Evolutionary conservation across 192 early-diverging fungal species (phyloP).

Genomic region (Coemansia sp.): DNA sequence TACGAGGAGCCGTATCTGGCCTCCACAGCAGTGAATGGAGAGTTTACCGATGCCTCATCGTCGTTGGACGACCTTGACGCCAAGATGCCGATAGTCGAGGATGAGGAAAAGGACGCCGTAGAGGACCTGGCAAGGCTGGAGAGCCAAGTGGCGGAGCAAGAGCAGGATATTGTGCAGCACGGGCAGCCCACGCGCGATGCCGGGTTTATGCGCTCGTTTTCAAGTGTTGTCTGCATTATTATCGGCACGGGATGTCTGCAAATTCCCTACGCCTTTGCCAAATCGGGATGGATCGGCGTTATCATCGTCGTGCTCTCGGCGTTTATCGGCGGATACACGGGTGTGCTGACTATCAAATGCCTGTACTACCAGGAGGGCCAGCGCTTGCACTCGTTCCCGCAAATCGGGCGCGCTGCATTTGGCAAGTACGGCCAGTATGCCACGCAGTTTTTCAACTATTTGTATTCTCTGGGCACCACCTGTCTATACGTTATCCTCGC

Average conservation of each 20-base stretch:
- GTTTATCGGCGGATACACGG: slow-evolving; percentile 70
- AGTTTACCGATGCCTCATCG: slow-evolving; percentile 31
- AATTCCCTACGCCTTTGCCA: slow-evolving; percentile 72
- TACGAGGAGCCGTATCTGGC: slow-evolving; percentile 8
- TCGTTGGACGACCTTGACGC: slow-evolving; percentile 17
- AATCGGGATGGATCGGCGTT: slow-evolving; percentile 79
- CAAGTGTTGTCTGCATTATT: slow-evolving; percentile 70
- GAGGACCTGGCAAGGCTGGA: slow-evolving; percentile 18
- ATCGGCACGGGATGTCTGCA: slow-evolving; percentile 79
- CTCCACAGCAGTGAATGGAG: neutral
- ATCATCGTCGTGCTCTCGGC: slow-evolving; percentile 65
- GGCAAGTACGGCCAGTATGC: slow-evolving; percentile 60
- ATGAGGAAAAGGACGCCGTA: slow-evolving; percentile 25
- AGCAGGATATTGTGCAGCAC: neutral
- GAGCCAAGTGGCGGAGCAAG: slow-evolving; percentile 7
- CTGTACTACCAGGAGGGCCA: slow-evolving; percentile 58
- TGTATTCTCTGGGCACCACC: slow-evolving; percentile 64
- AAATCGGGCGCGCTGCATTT: slow-evolving; percentile 66
- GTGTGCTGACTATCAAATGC: slow-evolving; percentile 68
- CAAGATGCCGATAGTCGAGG: slow-evolving; percentile 20
- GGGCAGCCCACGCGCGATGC: slow-evolving; percentile 30
- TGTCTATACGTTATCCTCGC: slow-evolving; percentile 69
- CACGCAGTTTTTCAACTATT: slow-evolving; percentile 60
- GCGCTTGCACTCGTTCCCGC: slow-evolving; percentile 59
- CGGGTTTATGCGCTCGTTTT: slow-evolving; percentile 56